phyloP scores from a whole-genome alignment of 805 yeast species.

The Candida michaelii region DNA sequence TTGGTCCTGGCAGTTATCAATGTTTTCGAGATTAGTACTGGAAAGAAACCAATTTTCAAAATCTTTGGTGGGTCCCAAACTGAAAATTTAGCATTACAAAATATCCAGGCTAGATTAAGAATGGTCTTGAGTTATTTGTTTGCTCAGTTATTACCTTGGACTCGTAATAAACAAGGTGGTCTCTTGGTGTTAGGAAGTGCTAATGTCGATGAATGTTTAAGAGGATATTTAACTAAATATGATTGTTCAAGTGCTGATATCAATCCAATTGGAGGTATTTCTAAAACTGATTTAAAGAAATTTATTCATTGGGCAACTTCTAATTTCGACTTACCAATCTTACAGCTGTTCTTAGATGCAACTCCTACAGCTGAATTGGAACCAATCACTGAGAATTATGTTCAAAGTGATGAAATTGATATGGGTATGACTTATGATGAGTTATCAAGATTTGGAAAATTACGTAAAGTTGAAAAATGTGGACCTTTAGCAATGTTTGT shows the following conservation, averaged over 20 bases:
- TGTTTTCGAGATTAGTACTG: conserved; percentile 86
- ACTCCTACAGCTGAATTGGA: conserved; percentile 98
- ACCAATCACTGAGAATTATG: conserved; percentile 88
- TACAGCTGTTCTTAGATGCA: conserved; percentile 79
- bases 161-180: conserved; percentile 74
- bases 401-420: conserved; percentile 94
- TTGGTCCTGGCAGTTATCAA: conserved; percentile 71
- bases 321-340: conserved; percentile 71
- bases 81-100: conserved; percentile 92
- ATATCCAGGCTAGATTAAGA: conserved; percentile 92
- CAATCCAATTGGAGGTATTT: conserved; percentile 98
- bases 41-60: conserved; percentile 83
- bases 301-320: conserved; percentile 79
- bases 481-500: conserved; percentile 96
- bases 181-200: conserved; percentile 92
- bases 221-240: conserved; percentile 95
- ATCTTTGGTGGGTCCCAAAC: conserved; percentile 91
- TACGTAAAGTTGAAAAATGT: conserved; percentile 89
- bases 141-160: conserved; percentile 96
- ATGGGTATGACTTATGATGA: conserved; percentile 99
- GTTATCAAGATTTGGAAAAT: conserved; percentile 82
- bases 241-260: conserved; percentile 97
- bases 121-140: conserved; percentile 93
- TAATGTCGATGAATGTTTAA: conserved; percentile 92
- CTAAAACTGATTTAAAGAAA: conserved; percentile 85